Percentiles rank a stretch among this genome's conserved stretches.
These are phyloP conservation scores for Aspergillus homomorphus DNA, from an alignment of 495 filamentous ascomycete genomes.

Conservation along the genomic window DNA sequence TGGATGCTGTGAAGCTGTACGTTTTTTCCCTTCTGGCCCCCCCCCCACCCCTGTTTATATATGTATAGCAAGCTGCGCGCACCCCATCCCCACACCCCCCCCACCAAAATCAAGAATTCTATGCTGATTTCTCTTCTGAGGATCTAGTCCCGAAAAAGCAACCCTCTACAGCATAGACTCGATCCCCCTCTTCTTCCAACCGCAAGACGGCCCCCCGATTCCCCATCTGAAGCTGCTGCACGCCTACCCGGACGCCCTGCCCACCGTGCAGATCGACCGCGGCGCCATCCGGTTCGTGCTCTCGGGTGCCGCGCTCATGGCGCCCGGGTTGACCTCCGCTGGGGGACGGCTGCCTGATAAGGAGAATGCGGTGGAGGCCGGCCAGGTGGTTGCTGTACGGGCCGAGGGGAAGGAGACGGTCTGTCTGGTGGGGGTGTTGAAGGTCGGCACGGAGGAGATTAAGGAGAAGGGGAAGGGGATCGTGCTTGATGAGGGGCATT, in stretches of 20 bases:
- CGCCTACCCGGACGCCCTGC: slow-evolving; percentile 48
- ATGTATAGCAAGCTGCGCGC: slow-evolving; percentile 77
- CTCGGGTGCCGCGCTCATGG: slow-evolving; percentile 90
- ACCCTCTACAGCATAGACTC: slow-evolving; percentile 79
- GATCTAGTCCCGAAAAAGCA: slow-evolving; percentile 78
- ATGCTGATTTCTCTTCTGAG: no score
- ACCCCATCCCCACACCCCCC: background rate
- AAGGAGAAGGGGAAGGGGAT: slow-evolving; percentile 90
- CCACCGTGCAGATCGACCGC: slow-evolving; percentile 70
- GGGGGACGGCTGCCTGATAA: slow-evolving; percentile 72
- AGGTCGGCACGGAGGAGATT: slow-evolving; percentile 86
- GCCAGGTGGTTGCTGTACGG: slow-evolving; percentile 78
- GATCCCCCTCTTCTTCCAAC: slow-evolving; percentile 85
- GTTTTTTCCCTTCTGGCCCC: slow-evolving; percentile 8
- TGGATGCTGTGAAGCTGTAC: slow-evolving; percentile 84
- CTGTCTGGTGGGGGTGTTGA: slow-evolving; percentile 81
- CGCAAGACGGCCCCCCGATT: slow-evolving; percentile 70
- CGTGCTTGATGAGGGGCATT: slow-evolving; percentile 90
- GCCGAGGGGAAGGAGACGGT: slow-evolving; percentile 93
- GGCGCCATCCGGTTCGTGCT: slow-evolving; percentile 97
- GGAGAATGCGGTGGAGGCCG: slow-evolving; percentile 59
- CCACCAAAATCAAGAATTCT: no score
- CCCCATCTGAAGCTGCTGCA: slow-evolving; percentile 81
- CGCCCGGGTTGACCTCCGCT: slow-evolving; percentile 77
- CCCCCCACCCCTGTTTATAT: background rate